A percentile compares a stretch with the other conserved stretches of the same genome.
phyloP scores from a whole-genome alignment of 2,329 filamentous ascomycete species.

The Huntiella omanensis region DNA sequence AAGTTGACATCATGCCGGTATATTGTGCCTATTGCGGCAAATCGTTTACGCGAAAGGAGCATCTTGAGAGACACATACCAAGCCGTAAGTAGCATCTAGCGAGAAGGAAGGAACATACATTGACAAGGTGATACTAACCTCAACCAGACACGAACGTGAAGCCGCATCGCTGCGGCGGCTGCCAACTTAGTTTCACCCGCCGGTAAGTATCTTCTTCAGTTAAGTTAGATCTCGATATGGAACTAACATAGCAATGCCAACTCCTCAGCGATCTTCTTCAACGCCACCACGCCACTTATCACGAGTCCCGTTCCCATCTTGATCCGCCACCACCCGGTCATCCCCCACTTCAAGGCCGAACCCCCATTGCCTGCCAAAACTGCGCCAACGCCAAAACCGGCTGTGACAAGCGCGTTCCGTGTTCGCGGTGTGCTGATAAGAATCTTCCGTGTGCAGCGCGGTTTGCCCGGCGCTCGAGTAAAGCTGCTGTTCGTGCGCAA shows the following conservation, averaged over 20 bases:
- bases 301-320: slow-evolving; percentile 28
- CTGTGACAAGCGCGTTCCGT: slow-evolving; percentile 22
- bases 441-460: slow-evolving; percentile 22
- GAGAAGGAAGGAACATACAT: neutral
- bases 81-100: slow-evolving; percentile 23
- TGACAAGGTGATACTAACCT: slow-evolving; percentile 8
- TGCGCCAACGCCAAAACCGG: slow-evolving; percentile 23
- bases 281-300: slow-evolving; percentile 31
- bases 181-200: slow-evolving; percentile 30
- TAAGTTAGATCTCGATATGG: neutral
- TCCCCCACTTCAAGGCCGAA: slow-evolving; percentile 23
- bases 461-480: slow-evolving; percentile 31
- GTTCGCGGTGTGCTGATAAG: slow-evolving; percentile 21
- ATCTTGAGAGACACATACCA: slow-evolving; percentile 35
- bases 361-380: slow-evolving; percentile 22
- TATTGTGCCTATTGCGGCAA: slow-evolving; percentile 36
- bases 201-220: slow-evolving; percentile 19
- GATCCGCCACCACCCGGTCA: slow-evolving; percentile 25
- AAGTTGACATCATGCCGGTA: slow-evolving; percentile 16
- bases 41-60: slow-evolving; percentile 35
- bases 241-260: neutral
- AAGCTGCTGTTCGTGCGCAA: slow-evolving; percentile 25
- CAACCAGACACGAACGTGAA: slow-evolving; percentile 34
- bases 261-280: slow-evolving; percentile 28
- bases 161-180: slow-evolving; percentile 29